A percentile compares a stretch with the other conserved stretches of the same genome.
Conservation (phyloP, 345 rosid species). For the Excoecaria cochinchinensis region DNA sequence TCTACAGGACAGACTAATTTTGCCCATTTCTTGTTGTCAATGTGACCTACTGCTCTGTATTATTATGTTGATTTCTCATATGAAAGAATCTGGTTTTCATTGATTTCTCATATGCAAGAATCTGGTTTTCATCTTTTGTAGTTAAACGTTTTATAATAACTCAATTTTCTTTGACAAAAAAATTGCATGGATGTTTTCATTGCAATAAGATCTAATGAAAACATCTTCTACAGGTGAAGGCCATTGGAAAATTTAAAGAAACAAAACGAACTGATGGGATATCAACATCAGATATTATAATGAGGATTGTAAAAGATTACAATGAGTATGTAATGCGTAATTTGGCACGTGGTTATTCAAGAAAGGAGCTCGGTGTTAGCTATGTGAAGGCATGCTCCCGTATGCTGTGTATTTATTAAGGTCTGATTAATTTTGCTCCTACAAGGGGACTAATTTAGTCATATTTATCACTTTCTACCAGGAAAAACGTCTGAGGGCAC, state of each 20-base stretch:
- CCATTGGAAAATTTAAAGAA: conserved; percentile 61
- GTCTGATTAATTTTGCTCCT: not conserved
- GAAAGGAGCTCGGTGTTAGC: conserved; percentile 71
- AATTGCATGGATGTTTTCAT: not conserved
- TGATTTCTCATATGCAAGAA: not conserved
- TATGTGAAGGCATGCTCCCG: conserved; percentile 51
- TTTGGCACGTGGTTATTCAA: conserved; percentile 63
- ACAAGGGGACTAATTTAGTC: not conserved
- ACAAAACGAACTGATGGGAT: conserved; percentile 73
- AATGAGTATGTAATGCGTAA: conserved; percentile 72
- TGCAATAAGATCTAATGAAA: not conserved
- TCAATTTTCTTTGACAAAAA: not conserved
- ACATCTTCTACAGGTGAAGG: conserved; percentile 38
- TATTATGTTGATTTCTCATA: not conserved
- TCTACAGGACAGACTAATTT: not conserved
- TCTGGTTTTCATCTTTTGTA: not conserved
- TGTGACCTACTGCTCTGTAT: not conserved
- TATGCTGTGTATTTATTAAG: not conserved
- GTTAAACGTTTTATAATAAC: not conserved
- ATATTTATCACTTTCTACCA: conserved; percentile 14
- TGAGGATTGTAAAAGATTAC: conserved; percentile 72
- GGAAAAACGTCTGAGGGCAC: conserved; percentile 71
- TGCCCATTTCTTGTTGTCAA: not conserved
- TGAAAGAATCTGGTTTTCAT: not conserved
- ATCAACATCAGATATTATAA: conserved; percentile 65